Evolutionary conservation across 2,329 filamentous ascomycete species (phyloP).

Genomic region (Colletotrichum sp.): DNA sequence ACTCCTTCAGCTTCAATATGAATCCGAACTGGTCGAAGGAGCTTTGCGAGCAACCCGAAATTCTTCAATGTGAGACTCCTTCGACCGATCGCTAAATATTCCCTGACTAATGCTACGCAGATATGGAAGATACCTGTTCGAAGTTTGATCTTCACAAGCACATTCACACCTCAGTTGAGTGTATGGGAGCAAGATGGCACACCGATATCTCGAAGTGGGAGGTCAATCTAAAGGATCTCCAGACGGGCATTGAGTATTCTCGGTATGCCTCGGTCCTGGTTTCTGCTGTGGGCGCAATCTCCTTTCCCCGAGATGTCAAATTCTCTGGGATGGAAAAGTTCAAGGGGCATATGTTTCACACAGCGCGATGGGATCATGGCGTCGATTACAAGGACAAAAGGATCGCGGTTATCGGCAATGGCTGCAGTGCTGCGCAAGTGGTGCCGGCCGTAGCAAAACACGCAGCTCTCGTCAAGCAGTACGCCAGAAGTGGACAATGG

Average conservation of each 20-base stretch:
- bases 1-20: constrained; percentile 45
- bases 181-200: constrained; percentile 26
- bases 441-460: constrained; percentile 34
- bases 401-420: constrained; percentile 41
- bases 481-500: constrained; percentile 30
- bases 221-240: constrained; percentile 23
- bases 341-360: constrained; percentile 39
- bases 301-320: constrained; percentile 28
- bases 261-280: constrained; percentile 25
- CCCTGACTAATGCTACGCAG: neutral
- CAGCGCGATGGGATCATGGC: constrained; percentile 36
- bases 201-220: constrained; percentile 21
- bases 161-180: constrained; percentile 24
- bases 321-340: constrained; percentile 34
- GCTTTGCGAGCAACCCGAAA: constrained; percentile 38
- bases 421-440: constrained; percentile 40
- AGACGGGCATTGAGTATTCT: constrained; percentile 22
- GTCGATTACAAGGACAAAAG: constrained; percentile 32
- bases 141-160: constrained; percentile 28
- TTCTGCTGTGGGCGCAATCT: constrained; percentile 31
- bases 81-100: neutral
- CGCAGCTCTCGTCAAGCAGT: constrained; percentile 10
- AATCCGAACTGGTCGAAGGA: constrained; percentile 43
- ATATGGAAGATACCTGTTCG: constrained; percentile 22
- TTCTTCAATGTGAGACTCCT: constrained; percentile 30